A percentile compares a stretch with the other conserved stretches of the same genome.
Evolutionary conservation across 2,329 filamentous ascomycete species (phyloP).

Genomic region (Nannizziopsis arthrosporioides): DNA sequence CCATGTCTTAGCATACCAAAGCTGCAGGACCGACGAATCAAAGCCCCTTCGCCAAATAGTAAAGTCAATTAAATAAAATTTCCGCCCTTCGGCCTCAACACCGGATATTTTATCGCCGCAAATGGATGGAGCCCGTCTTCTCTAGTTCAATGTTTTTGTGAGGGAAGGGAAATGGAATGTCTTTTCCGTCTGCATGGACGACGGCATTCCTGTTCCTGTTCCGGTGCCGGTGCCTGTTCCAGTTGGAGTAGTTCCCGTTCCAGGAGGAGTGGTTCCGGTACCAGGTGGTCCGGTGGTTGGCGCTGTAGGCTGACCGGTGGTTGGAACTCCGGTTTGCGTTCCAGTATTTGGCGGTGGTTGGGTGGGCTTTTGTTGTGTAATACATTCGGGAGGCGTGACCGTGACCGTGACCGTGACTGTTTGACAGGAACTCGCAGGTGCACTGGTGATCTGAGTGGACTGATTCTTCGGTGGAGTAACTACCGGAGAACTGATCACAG

Average conservation of each 20-base stretch:
- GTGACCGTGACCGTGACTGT: constrained; percentile 1
- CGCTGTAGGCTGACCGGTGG: background rate
- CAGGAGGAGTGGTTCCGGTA: background rate
- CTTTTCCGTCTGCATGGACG: background rate
- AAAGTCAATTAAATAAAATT: too few species aligned
- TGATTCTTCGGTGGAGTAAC: too few species aligned
- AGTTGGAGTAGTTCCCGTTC: background rate
- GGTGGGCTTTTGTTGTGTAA: background rate
- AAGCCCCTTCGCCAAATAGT: too few species aligned
- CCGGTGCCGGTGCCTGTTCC: background rate
- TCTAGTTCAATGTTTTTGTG: background rate
- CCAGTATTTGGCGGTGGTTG: background rate
- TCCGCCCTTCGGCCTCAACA: too few species aligned
- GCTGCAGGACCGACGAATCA: too few species aligned
- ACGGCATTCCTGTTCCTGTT: background rate
- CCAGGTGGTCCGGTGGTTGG: background rate
- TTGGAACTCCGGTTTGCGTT: background rate
- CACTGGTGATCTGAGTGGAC: background rate
- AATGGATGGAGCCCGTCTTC: background rate
- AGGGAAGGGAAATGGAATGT: constrained; percentile 8
- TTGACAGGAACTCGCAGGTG: background rate
- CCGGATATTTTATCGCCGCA: background rate
- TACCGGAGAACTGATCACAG: too few species aligned
- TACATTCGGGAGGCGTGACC: background rate
- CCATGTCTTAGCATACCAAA: too few species aligned